phyloP scores from a whole-genome alignment of 2,329 filamentous ascomycete genomes.

The Fusarium sp. region DNA sequence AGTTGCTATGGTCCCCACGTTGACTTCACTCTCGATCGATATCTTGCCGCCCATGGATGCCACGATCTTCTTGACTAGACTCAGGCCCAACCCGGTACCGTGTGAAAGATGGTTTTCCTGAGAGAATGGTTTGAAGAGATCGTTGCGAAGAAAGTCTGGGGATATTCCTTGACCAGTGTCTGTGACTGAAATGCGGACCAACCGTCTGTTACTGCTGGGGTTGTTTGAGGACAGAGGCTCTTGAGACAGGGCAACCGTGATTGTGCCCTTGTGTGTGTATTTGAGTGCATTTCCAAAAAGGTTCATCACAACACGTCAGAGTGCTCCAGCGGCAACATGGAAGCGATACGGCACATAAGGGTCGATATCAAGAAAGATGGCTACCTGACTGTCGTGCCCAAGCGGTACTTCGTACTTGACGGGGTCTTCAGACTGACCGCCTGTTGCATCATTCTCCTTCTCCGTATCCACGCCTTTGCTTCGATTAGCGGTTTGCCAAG shows the following conservation, averaged over 20 bases:
- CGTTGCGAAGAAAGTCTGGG: conserved; percentile 70
- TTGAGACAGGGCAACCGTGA: conserved; percentile 47
- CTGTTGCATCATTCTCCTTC: neutral
- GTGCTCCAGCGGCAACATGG: conserved; percentile 63
- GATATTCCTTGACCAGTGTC: conserved; percentile 76
- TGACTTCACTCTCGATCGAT: conserved; percentile 61
- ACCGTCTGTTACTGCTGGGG: neutral
- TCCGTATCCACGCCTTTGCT: neutral
- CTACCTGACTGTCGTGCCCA: conserved; percentile 35
- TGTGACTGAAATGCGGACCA: conserved; percentile 59
- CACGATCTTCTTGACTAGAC: conserved; percentile 71
- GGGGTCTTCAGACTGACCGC: neutral
- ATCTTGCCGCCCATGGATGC: conserved; percentile 70
- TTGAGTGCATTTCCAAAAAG: conserved; percentile 72
- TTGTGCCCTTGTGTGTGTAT: conserved; percentile 60
- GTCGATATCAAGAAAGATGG: conserved; percentile 54
- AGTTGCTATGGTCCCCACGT: conserved; percentile 52
- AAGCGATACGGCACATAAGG: conserved; percentile 62
- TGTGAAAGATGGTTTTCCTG: conserved; percentile 72
- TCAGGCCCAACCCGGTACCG: conserved; percentile 73
- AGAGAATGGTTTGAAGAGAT: conserved; percentile 72
- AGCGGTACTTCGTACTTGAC: conserved; percentile 16
- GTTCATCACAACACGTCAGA: conserved; percentile 69
- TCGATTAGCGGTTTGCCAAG: conserved; percentile 20
- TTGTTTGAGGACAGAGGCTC: conserved; percentile 2